Percentiles rank a stretch among this genome's conserved stretches.
Evolutionary conservation across 2,329 filamentous ascomycete genomes (phyloP).

Genomic region (Apiospora phragmitis): DNA sequence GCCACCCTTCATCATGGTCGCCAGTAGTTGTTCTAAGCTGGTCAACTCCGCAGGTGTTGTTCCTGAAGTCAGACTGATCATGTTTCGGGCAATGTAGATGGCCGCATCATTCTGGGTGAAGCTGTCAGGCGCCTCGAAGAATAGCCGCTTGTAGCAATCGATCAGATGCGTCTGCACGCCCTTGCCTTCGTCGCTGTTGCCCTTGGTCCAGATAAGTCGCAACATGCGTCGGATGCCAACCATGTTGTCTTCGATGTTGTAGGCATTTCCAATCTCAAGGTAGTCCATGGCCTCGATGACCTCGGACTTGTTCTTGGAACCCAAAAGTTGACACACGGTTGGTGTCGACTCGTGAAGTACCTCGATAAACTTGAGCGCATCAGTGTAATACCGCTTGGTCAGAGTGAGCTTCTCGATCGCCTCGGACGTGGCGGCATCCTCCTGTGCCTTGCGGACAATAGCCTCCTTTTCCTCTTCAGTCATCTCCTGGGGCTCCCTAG

Average conservation of each 20-base stretch:
- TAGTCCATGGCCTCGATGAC: conserved; percentile 99
- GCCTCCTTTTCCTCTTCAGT: conserved; percentile 76
- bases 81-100: conserved; percentile 94
- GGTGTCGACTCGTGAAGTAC: conserved; percentile 81
- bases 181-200: conserved; percentile 98
- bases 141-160: conserved; percentile 92
- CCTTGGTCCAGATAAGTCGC: conserved; percentile 97
- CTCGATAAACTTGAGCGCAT: conserved; percentile 91
- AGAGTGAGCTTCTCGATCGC: conserved; percentile 84
- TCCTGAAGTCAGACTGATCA: conserved; percentile 97
- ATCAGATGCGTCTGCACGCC: conserved; percentile 96
- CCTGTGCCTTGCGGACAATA: conserved; percentile 75
- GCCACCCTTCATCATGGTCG: conserved; percentile 96
- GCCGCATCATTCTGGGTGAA: conserved; percentile 89
- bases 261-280: conserved; percentile 92
- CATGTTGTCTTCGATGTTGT: conserved; percentile 93
- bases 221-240: conserved; percentile 93
- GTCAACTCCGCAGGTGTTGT: conserved; percentile 94
- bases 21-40: conserved; percentile 89
- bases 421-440: conserved; percentile 87
- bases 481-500: conserved; percentile 57
- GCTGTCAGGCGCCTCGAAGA: conserved; percentile 90
- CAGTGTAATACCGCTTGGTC: conserved; percentile 87
- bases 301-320: conserved; percentile 96
- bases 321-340: conserved; percentile 82